These are phyloP conservation scores for Trichosporon ovoides DNA, from an alignment of 1,284 basidiomycete genomes.

Conservation along the genomic window DNA sequence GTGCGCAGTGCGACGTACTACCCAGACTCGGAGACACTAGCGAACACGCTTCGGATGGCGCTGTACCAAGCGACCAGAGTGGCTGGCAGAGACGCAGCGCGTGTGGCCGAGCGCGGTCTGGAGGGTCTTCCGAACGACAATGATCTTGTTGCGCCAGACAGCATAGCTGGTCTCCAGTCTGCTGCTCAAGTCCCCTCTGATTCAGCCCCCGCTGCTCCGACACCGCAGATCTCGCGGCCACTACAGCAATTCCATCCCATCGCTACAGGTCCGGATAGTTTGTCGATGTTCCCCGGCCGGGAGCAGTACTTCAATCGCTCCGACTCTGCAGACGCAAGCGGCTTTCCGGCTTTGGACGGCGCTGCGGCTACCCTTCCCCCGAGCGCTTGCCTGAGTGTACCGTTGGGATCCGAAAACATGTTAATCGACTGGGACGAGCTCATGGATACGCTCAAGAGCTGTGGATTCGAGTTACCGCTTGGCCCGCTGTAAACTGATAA, in stretches of 20 bases:
- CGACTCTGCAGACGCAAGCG: too few species aligned
- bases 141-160: background rate
- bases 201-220: too few species aligned
- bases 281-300: too few species aligned
- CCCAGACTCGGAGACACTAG: slow-evolving; percentile 8
- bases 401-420: background rate
- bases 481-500: too few species aligned
- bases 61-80: slow-evolving; percentile 1
- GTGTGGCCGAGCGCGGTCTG: slow-evolving; percentile 10
- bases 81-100: slow-evolving; percentile 3
- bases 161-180: background rate
- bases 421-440: slow-evolving; percentile 12
- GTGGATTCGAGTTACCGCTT: slow-evolving; percentile 9
- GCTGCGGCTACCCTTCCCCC: background rate
- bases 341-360: background rate
- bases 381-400: background rate
- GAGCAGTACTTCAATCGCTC: too few species aligned
- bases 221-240: too few species aligned
- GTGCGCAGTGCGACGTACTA: slow-evolving; percentile 4
- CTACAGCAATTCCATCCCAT: too few species aligned
- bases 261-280: background rate
- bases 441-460: slow-evolving; percentile 9
- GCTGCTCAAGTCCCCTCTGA: too few species aligned
- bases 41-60: slow-evolving; percentile 9
- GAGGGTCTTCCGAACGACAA: background rate